Evolutionary conservation across 1,284 basidiomycete species (phyloP).

Genomic region (Heterobasidion occidentale): DNA sequence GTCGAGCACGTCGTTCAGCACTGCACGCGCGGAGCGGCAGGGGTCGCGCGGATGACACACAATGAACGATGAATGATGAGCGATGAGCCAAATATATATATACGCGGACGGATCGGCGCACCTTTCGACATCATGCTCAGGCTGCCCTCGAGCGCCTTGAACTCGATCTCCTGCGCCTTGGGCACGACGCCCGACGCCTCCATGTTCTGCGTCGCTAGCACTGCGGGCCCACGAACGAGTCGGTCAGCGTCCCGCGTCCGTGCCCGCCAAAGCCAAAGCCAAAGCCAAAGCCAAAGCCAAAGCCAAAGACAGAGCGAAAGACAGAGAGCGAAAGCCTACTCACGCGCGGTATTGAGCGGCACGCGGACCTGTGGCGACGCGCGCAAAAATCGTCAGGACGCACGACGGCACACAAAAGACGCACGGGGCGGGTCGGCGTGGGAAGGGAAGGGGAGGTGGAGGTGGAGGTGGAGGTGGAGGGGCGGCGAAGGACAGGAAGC

Average conservation of each 20-base stretch:
- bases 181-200: constrained; percentile 61
- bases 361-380: constrained; percentile 67
- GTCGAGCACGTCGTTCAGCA: constrained; percentile 83
- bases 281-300: background rate
- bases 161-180: constrained; percentile 69
- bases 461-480: no score
- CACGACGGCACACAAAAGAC: background rate
- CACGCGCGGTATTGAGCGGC: constrained; percentile 83
- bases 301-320: background rate
- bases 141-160: constrained; percentile 74
- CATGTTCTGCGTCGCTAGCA: constrained; percentile 87
- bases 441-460: no score
- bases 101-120: constrained; percentile 14
- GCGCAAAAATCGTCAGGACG: constrained; percentile 14
- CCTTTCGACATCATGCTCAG: constrained; percentile 89
- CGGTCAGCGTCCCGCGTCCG: background rate
- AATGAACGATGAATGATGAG: background rate
- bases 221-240: constrained; percentile 21
- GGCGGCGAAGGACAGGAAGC: background rate
- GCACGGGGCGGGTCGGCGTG: no score
- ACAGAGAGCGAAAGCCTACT: constrained; percentile 18
- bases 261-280: no score
- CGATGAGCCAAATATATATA: background rate
- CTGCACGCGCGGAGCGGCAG: constrained; percentile 25
- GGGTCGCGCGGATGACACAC: background rate